These are phyloP conservation scores for Xerocomellus chrysenteron DNA, from an alignment of 768 basidiomycete species.

Conservation along the genomic window DNA sequence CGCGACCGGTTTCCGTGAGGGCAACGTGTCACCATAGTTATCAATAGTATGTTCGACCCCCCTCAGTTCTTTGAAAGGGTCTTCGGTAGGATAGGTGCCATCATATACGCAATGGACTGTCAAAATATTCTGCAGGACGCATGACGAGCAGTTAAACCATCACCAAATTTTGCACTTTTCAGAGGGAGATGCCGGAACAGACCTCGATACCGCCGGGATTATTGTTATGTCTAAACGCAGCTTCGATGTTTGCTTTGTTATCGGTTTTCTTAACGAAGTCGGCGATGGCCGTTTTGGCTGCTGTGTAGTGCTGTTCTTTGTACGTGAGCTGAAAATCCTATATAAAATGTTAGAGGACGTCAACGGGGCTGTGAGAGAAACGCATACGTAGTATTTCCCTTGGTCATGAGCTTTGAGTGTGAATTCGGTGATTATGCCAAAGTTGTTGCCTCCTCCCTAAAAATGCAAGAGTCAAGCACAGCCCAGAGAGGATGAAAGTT, in stretches of 20 bases:
- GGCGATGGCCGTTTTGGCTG: constrained; percentile 6
- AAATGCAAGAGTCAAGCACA: not conserved
- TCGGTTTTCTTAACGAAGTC: not conserved
- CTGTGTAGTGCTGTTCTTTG: not conserved
- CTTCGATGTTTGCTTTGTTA: constrained; percentile 7
- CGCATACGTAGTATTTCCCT: constrained; percentile 2
- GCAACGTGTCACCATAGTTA: not conserved
- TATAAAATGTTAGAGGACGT: not conserved
- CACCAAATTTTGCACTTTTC: not conserved
- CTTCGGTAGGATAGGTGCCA: not conserved
- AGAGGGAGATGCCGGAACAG: not conserved
- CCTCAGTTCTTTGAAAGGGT: not conserved
- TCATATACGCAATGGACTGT: constrained; percentile 1
- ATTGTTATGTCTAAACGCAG: constrained; percentile 2
- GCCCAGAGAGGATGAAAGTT: not conserved
- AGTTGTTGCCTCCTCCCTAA: constrained; percentile 28
- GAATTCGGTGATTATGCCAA: constrained; percentile 30
- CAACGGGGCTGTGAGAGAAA: not conserved
- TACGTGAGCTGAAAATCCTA: constrained; percentile 6
- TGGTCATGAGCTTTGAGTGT: constrained; percentile 18
- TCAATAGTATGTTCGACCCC: not conserved
- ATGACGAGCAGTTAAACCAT: too few relatives aligned
- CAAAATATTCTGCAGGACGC: not conserved
- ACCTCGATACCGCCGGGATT: not conserved
- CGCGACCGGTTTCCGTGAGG: not conserved